Evolutionary conservation across 352 stramenopile species (phyloP), one percentile per base, ranked within the genome.

Genomic region (Pythium monospermum): DNA sequence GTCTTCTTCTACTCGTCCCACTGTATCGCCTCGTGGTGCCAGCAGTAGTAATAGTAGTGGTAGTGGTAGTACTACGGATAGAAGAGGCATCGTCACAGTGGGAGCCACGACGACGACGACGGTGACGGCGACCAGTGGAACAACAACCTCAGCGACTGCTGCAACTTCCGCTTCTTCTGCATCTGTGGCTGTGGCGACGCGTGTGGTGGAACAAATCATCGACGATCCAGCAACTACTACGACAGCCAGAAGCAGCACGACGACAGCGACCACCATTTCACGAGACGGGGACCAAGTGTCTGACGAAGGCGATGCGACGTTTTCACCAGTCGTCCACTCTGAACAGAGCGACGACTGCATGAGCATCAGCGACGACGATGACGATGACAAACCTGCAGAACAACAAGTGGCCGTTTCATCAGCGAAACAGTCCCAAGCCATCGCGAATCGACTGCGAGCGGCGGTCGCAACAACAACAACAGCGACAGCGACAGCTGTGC

Each of bases 311-410:
- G 46, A 52, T 8, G 58, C 52, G 6, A 18, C 33, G 3, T 66
- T 66, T 35, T 66, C 58, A 49, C 52, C 58, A 27, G 13, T 55
- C 44, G 56, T 55, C 15, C 43, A 27, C 23, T 61, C 44, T 42
- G 66, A 74, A 15, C 44, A n/a, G n/a, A n/a, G n/a, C n/a, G 49
- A 64, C 19, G 53, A 53, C 15, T 28, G 30, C 30, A 35, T 13
- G 30, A 30, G 30, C 3, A 69, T 69, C 56, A 69, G 61, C 26
- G 60, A 66, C 27, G 66, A 57, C 38, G 56, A 57, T 1, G 52
- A 62, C 19, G 52, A 46, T 38, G 7, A 22, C 50, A 48, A 26
- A 31, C 27, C 18, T 19, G 21, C 26, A 26, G 21, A 26, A 23
- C n/a, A n/a, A n/a, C n/a, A n/a, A n/a, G n/a, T n/a, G n/a, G n/a